phyloP scores from a whole-genome alignment of 257 asterid species.

The Solanum chmielewskii region DNA sequence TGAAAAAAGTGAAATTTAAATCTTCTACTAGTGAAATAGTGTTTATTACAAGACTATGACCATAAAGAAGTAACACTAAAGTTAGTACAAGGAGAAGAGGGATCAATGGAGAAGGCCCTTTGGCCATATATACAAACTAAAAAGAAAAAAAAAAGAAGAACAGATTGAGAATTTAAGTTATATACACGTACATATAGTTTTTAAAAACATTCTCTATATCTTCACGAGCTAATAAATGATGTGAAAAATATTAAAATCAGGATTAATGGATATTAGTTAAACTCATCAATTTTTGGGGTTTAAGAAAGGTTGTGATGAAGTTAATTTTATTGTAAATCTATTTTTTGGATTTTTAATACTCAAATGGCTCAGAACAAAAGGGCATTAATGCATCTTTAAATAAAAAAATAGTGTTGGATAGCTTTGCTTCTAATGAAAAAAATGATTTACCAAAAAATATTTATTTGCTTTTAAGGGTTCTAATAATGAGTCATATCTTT shows the following conservation, averaged over 20 bases:
- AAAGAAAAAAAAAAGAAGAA: background rate
- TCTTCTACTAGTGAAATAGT: background rate
- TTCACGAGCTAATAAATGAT: background rate
- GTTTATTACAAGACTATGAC: background rate
- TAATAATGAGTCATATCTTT: background rate
- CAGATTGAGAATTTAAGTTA: background rate
- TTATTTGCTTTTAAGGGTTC: background rate
- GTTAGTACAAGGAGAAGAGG: constrained; percentile 2
- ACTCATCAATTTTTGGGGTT: background rate
- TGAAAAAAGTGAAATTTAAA: background rate
- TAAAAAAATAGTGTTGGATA: background rate
- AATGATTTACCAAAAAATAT: background rate
- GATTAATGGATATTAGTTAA: background rate
- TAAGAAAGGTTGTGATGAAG: background rate
- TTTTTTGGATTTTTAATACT: background rate
- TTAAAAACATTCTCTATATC: background rate
- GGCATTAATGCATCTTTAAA: background rate
- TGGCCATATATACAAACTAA: background rate
- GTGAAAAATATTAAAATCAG: background rate
- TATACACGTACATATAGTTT: background rate
- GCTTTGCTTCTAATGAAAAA: background rate
- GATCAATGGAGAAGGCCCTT: constrained; percentile 1
- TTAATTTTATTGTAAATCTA: background rate
- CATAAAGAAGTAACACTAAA: background rate
- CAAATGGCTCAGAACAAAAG: background rate